A percentile compares a stretch with the other conserved stretches of the same genome.
Evolutionary conservation across 257 asterid genomes (phyloP).

Genomic region (Marsdenia floribunda): DNA sequence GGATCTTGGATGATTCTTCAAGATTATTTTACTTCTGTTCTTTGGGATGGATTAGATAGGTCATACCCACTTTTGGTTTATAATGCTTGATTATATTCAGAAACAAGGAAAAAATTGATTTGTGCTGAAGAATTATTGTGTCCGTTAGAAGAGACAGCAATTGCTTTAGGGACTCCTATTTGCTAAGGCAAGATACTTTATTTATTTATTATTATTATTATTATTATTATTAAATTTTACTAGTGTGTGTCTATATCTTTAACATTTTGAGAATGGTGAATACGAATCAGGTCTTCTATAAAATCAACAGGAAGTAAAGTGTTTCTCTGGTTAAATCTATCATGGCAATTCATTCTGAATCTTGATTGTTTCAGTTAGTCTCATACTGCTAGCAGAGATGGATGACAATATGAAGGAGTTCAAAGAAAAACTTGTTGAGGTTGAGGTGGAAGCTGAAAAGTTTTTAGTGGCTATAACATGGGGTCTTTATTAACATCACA

Average conservation of each 20-base stretch:
- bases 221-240: too few relatives aligned
- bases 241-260: too few relatives aligned
- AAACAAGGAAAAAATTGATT: too few relatives aligned
- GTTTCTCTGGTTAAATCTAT: background rate
- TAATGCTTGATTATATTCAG: too few relatives aligned
- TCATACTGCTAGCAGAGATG: constrained; percentile 23
- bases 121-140: too few relatives aligned
- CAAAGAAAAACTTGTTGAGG: constrained; percentile 47
- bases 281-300: background rate
- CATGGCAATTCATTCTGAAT: background rate
- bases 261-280: too few relatives aligned
- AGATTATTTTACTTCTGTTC: background rate
- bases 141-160: too few relatives aligned
- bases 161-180: too few relatives aligned
- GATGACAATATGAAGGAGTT: constrained; percentile 49
- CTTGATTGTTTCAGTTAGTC: background rate
- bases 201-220: too few relatives aligned
- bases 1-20: background rate
- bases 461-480: constrained; percentile 28
- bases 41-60: background rate
- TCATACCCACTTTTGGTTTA: background rate
- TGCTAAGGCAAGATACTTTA: too few relatives aligned
- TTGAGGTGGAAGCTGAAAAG: constrained; percentile 78
- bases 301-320: background rate
- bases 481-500: background rate